These are phyloP conservation scores for Albugo laibachii DNA, from an alignment of 352 stramenopile species.

Conservation along the genomic window DNA sequence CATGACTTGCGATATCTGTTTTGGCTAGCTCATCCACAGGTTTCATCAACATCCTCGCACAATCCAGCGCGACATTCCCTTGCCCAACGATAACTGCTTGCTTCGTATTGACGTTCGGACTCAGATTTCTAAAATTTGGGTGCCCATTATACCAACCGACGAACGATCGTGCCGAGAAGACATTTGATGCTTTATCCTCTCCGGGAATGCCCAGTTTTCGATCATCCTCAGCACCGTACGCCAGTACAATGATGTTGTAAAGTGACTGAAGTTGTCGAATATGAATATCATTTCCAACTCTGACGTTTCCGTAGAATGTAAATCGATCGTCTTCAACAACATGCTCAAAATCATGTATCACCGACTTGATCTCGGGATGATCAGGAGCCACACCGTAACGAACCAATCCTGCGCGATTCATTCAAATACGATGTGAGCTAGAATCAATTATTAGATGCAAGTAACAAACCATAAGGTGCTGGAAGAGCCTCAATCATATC, in stretches of 20 bases:
- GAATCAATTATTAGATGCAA: background rate
- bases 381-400: constrained; percentile 93
- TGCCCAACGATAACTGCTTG: constrained; percentile 92
- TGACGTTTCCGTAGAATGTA: constrained; percentile 81
- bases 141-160: constrained; percentile 99
- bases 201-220: constrained; percentile 70
- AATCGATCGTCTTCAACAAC: constrained; percentile 67
- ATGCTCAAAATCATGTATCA: constrained; percentile 92
- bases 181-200: constrained; percentile 21
- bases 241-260: constrained; percentile 91
- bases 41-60: constrained; percentile 89
- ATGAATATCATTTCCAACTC: constrained; percentile 70
- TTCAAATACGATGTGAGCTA: background rate
- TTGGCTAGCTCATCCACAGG: constrained; percentile 60
- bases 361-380: constrained; percentile 97
- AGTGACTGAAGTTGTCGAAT: constrained; percentile 71
- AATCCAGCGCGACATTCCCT: constrained; percentile 96
- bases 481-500: constrained; percentile 90
- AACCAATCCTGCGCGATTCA: constrained; percentile 68
- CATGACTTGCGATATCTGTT: constrained; percentile 85
- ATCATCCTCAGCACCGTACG: constrained; percentile 89
- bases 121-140: constrained; percentile 81
- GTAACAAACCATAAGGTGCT: constrained; percentile 74
- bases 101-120: constrained; percentile 29
- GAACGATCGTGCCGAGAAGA: constrained; percentile 85